phyloP scores from a whole-genome alignment of 202 grass and related monocot species.

The Schoenoplectus tabernaemontani region DNA sequence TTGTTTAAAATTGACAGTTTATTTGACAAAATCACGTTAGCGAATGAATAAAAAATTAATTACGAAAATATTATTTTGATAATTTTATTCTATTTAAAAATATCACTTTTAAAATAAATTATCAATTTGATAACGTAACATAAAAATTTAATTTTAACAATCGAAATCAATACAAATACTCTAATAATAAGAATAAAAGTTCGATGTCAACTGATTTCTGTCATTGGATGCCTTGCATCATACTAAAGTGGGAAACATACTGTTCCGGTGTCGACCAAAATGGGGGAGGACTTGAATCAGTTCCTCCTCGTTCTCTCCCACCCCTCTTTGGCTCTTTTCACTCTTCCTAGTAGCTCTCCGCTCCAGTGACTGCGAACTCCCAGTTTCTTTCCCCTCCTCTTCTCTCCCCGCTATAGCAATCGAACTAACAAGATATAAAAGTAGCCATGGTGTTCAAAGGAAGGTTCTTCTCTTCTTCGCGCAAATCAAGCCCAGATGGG shows the following conservation, averaged over 20 bases:
- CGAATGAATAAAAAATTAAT: too few species aligned
- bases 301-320: background rate
- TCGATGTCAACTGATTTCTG: too few species aligned
- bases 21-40: too few species aligned
- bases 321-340: conserved; percentile 23
- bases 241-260: background rate
- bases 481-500: conserved; percentile 63
- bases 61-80: too few species aligned
- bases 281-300: background rate
- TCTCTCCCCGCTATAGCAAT: conserved; percentile 28
- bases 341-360: conserved; percentile 19
- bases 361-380: background rate
- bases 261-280: background rate
- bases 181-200: too few species aligned
- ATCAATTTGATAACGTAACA: too few species aligned
- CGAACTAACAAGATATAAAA: conserved; percentile 2
- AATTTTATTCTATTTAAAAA: too few species aligned
- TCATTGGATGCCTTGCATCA: background rate
- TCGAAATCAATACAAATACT: too few species aligned
- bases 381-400: background rate
- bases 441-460: conserved; percentile 86
- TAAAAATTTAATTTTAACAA: too few species aligned
- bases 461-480: conserved; percentile 85
- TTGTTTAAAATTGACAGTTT: too few species aligned
- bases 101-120: too few species aligned